phyloP scores from a whole-genome alignment of 2,329 filamentous ascomycete genomes.

The Aspergillus alliaceus region DNA sequence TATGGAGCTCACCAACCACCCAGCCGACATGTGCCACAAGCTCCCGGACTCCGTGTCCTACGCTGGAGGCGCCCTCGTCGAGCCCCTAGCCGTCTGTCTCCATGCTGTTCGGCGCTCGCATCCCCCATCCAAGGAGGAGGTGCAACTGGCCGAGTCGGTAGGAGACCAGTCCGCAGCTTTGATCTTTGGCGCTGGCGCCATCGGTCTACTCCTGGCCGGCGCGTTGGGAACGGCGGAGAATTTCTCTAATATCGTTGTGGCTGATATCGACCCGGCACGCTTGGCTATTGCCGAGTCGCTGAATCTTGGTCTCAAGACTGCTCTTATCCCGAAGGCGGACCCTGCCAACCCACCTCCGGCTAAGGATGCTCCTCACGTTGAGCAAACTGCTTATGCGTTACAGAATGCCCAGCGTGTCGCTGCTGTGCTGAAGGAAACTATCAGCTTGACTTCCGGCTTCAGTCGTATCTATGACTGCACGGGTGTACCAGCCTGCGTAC shows the following conservation, averaged over 20 bases:
- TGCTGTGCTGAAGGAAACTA: constrained; percentile 26
- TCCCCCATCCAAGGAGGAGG: constrained; percentile 41
- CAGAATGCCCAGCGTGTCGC: constrained; percentile 40
- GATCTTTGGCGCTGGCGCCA: constrained; percentile 62
- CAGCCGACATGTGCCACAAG: constrained; percentile 60
- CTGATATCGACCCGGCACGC: constrained; percentile 60
- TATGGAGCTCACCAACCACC: constrained; percentile 63
- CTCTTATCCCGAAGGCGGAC: constrained; percentile 35
- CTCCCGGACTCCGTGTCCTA: constrained; percentile 55
- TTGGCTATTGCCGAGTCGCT: constrained; percentile 54
- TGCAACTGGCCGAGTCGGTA: constrained; percentile 41
- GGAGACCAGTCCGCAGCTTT: constrained; percentile 50
- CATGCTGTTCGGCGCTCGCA: constrained; percentile 59
- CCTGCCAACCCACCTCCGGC: constrained; percentile 30
- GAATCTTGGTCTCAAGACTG: constrained; percentile 36
- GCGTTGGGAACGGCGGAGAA: constrained; percentile 56
- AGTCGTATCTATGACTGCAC: constrained; percentile 49
- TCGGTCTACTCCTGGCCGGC: constrained; percentile 59
- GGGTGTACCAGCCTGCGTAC: constrained; percentile 46
- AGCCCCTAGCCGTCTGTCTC: constrained; percentile 61
- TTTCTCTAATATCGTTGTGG: constrained; percentile 57
- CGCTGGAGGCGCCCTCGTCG: constrained; percentile 59
- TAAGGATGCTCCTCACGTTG: constrained; percentile 30
- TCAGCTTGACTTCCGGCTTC: constrained; percentile 35
- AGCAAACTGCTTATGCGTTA: constrained; percentile 34